A percentile compares a stretch with the other conserved stretches of the same genome.
These are phyloP conservation scores for Gossypium sturtianum DNA, from an alignment of 345 rosid species.

Conservation along the genomic window DNA sequence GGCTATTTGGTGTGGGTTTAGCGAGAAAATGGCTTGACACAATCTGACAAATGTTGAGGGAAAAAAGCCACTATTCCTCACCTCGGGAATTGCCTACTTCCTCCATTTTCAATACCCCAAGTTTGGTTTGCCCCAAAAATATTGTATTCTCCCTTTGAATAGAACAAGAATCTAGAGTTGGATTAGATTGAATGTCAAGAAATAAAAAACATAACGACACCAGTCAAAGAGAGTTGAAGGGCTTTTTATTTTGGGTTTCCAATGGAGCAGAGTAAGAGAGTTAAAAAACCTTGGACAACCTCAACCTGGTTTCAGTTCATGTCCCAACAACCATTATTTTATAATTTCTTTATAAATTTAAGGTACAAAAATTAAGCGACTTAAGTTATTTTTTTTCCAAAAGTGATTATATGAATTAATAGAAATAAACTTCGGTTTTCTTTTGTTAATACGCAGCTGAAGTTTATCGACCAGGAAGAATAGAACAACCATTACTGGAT, in stretches of 20 bases:
- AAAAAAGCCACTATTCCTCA: conserved; percentile 5
- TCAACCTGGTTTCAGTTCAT: background rate
- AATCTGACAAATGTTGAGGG: conserved; percentile 6
- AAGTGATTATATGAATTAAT: too few relatives aligned
- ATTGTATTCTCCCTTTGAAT: background rate
- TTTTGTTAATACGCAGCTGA: too few relatives aligned
- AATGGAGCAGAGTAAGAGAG: too few relatives aligned
- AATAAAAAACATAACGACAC: background rate
- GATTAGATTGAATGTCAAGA: background rate
- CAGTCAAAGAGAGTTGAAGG: background rate
- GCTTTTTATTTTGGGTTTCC: too few relatives aligned
- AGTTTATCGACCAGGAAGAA: too few relatives aligned
- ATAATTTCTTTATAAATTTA: background rate
- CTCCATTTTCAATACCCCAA: conserved; percentile 13
- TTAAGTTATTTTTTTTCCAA: too few relatives aligned
- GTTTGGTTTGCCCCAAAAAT: background rate
- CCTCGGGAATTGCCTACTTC: conserved; percentile 27
- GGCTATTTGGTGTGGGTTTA: conserved; percentile 10
- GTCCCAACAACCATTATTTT: background rate
- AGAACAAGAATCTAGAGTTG: background rate
- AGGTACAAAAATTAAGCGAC: background rate
- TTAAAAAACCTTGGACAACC: background rate
- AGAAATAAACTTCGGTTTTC: too few relatives aligned
- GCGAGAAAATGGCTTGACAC: conserved; percentile 37
- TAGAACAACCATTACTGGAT: too few relatives aligned